phyloP scores from a whole-genome alignment of 208 protist genomes.

The Porcisia deanei region DNA sequence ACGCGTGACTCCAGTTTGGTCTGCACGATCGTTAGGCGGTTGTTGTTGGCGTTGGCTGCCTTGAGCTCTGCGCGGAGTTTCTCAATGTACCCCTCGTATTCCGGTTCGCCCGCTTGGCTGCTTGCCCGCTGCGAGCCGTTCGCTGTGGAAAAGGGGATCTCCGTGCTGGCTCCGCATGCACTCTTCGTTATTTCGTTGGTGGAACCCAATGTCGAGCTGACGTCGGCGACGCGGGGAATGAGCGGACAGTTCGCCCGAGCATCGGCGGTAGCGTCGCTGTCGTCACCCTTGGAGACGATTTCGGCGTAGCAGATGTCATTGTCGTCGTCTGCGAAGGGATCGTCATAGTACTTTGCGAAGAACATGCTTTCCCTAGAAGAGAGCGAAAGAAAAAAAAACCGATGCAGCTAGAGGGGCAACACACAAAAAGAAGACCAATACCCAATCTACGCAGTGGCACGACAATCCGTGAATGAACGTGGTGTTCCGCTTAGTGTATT shows the following conservation, averaged over 20 bases:
- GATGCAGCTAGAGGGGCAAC: not conserved
- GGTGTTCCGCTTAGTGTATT: not conserved
- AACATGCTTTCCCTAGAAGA: constrained; percentile 13
- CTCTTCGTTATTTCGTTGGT: constrained; percentile 2
- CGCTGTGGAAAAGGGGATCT: constrained; percentile 14
- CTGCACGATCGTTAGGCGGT: constrained; percentile 34
- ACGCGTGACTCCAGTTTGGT: constrained; percentile 53
- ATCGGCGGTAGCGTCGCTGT: not conserved
- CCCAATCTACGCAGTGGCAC: not conserved
- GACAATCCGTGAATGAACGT: not conserved
- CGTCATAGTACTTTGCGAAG: constrained; percentile 49
- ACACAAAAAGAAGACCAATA: not conserved
- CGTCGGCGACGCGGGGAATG: not conserved
- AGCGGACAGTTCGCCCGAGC: not conserved
- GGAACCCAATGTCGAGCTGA: not conserved
- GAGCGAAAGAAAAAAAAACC: not conserved
- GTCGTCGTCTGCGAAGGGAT: constrained; percentile 68
- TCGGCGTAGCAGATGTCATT: constrained; percentile 69
- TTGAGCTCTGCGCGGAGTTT: constrained; percentile 52
- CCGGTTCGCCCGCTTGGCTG: constrained; percentile 8
- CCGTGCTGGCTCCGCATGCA: constrained; percentile 7
- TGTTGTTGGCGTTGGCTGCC: constrained; percentile 50
- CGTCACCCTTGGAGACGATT: constrained; percentile 27
- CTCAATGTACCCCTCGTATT: constrained; percentile 47
- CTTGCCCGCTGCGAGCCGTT: not conserved